Evolutionary conservation across 1,284 basidiomycete genomes (phyloP).

Genomic region (Clitocybe nebularis): DNA sequence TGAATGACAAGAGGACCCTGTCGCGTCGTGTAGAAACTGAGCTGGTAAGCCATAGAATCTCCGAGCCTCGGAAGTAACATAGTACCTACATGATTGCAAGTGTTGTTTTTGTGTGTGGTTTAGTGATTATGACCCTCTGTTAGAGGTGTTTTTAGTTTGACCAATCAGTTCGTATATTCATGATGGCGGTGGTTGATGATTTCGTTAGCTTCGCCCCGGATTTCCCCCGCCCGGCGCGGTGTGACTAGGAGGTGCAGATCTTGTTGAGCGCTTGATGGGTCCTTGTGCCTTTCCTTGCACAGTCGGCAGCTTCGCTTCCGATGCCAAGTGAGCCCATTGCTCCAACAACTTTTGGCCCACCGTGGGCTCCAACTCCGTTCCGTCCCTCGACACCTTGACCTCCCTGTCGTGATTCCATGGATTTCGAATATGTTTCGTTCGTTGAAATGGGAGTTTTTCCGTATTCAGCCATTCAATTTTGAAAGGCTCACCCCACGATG

Average conservation of each 20-base stretch:
- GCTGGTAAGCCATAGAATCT: conserved; percentile 2
- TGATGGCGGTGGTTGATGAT: conserved; percentile 18
- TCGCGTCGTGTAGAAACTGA: conserved; percentile 23
- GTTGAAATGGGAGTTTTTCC: conserved; percentile 71
- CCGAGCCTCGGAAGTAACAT: conserved; percentile 13
- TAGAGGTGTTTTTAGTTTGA: conserved; percentile 2
- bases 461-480: conserved; percentile 83
- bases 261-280: conserved; percentile 9
- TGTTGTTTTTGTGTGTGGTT: conserved; percentile 11
- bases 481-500: conserved; percentile 74
- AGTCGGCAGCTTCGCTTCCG: conserved; percentile 14
- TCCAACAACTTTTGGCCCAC: conserved; percentile 72
- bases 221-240: background rate
- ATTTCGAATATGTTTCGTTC: conserved; percentile 80
- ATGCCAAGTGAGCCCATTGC: conserved; percentile 63
- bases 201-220: too few relatives aligned
- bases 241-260: conserved; percentile 5
- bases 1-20: conserved; percentile 42
- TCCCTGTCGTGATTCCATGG: conserved; percentile 92
- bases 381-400: conserved; percentile 89
- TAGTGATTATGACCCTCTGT: conserved; percentile 11
- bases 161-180: conserved; percentile 18
- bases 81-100: conserved; percentile 22
- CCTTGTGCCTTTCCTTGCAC: conserved; percentile 7
- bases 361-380: conserved; percentile 86